Base-by-base conservation (phyloP, 2,329 filamentous ascomycete species). In the Microcera coccophila region DNA sequence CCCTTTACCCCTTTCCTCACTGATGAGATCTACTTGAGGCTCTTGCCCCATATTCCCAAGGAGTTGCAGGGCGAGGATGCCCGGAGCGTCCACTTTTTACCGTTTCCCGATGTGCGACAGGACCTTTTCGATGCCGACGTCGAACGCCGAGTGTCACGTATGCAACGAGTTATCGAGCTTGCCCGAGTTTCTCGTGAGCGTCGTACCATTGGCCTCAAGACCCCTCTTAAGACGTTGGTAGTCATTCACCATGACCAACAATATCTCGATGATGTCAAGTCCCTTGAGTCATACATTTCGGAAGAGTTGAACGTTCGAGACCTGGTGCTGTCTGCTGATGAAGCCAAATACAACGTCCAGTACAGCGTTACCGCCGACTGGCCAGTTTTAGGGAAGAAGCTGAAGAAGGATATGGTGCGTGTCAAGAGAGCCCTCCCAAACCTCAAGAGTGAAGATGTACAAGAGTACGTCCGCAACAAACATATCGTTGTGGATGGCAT, bases 1-100 rank as follows among this genome's bases (percentile, higher is more conserved):
- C 93, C 93, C 3, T 97, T 98, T 68, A 95, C 87, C 1, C 93
- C 93, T 7, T 98, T 97, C 73, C 78, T 97, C 57, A 90, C 90
- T 47, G 93, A 98, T 58, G 93, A 84, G 63, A 95, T 98, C 64
- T 98, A 96, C 70, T 79, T 82, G 47, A 85, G 84, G 53, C 79
- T 97, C 11, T 76, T 90, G 17, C 84, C 85, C 16, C 83, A 89
- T 62, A 93, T 97, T 41, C 89, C 89, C 1, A 75, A 86, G 60
- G 73, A 80, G 32, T 69, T 87, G 24, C 72, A 72, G 52, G 83
- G 76, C 31, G 77, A 85, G 55, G 91, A 97, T 62, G 66, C 82
- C 48, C 82, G 90, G 54, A 94, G 88, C 60, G 87, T 98, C 5
- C 93, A 97, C 69, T 98, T 97, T 75, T 72, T 96, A 44, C 68